Evolutionary conservation across 768 basidiomycete species (phyloP), one percentile per base, ranked within the genome.

Genomic region (Cytidiella melzeri): DNA sequence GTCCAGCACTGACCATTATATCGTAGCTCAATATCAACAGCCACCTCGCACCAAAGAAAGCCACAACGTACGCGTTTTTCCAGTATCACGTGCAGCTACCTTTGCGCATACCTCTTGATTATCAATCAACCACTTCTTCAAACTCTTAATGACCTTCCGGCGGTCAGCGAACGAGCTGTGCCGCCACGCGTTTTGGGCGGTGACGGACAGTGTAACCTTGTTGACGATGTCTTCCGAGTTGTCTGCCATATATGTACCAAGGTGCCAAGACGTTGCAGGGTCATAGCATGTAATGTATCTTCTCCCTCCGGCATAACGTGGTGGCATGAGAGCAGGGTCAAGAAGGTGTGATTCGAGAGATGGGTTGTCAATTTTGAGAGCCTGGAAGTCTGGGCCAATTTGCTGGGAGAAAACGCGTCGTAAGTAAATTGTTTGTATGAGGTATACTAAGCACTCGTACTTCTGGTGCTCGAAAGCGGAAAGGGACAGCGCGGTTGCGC

Each of bases 51-150:
- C 25, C 30, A 12, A 34, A 19, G 25, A 43, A 48, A 24, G 2
- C 11, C 37, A 40, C 30, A 25, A 76, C 87, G 65, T 58, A 90
- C 90, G 69, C 23, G 94, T 97, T 75, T 98, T 99, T 37, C 95
- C 95, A 0, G 92, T 92, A 66, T 99, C 95, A 26, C 95, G 75
- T 62, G 90, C 92, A 20, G 91, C 91, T 23, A 95, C 87, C 37
- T 84, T 75, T 26, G 91, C 91, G 54, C 92, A 90, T 20, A 72
- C 68, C 46, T 92, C 87, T 69, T 93, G 88, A 60, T 98, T 93
- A 55, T 87, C 83, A 27, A 97, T 83, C 4, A 95, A 73, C 95
- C 95, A 99, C 55, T 87, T 88, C 61, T 92, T 73, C 53, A 99
- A 63, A 59, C 89, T 94, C 43, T 90, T 73, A 61, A 98, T 71